Evolutionary conservation across 495 filamentous ascomycete species (phyloP).

Genomic region (Copromyces sp.): DNA sequence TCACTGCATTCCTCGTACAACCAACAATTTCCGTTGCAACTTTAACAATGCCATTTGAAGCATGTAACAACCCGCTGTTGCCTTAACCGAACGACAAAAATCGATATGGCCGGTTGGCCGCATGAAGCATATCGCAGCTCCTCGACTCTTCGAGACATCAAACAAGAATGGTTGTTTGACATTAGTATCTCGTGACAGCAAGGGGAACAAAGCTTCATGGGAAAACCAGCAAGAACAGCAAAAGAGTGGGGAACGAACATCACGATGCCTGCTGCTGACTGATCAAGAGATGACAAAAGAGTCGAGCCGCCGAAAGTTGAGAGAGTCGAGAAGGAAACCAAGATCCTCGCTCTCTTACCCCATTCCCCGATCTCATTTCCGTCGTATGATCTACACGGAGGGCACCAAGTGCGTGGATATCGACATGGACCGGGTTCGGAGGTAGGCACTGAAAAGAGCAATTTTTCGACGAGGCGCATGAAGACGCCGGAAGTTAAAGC

Average conservation of each 20-base stretch:
- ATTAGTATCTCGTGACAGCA: not conserved
- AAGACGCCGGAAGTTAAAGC: not conserved
- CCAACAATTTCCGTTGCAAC: not conserved
- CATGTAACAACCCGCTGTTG: not conserved
- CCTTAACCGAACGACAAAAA: not conserved
- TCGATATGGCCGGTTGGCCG: not conserved
- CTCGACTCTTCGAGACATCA: not conserved
- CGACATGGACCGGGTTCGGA: not conserved
- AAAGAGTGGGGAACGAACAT: not conserved
- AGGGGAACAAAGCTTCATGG: not conserved
- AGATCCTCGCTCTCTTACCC: not conserved
- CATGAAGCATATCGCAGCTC: not conserved
- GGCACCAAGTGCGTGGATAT: not conserved
- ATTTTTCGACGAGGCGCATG: not conserved
- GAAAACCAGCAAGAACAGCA: not conserved
- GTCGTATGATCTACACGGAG: not conserved
- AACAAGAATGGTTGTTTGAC: not conserved
- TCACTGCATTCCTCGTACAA: not conserved
- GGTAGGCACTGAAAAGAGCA: not conserved
- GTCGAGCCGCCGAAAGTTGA: not conserved
- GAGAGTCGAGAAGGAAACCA: not conserved
- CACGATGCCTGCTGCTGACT: not conserved
- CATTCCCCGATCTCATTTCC: not conserved
- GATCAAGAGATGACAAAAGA: not conserved
- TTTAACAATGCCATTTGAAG: not conserved